Percentiles rank a stretch among this genome's conserved stretches.
phyloP scores from a whole-genome alignment of 2,329 filamentous ascomycete species.

The Aureobasidium sp. region DNA sequence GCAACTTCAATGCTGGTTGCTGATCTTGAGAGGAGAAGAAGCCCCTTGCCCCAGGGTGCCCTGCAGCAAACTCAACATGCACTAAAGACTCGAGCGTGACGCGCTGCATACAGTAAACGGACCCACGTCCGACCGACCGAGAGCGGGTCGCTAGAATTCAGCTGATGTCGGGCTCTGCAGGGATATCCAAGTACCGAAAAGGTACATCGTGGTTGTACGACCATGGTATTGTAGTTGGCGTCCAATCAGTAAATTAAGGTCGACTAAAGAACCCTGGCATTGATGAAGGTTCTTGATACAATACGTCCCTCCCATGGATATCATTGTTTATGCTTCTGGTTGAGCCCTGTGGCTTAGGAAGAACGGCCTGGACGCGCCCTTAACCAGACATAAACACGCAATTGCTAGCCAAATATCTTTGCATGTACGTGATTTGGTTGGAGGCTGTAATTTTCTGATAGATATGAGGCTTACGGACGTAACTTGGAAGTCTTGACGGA shows the following conservation, averaged over 20 bases:
- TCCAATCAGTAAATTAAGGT: not conserved
- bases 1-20: not conserved
- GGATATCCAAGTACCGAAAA: not conserved
- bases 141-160: not conserved
- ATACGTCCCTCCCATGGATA: not conserved
- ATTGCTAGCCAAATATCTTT: not conserved
- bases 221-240: not conserved
- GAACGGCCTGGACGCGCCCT: not conserved
- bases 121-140: not conserved
- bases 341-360: not conserved
- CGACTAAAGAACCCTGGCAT: not conserved
- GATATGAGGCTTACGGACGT: not conserved
- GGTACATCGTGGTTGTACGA: not conserved
- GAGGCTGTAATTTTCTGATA: not conserved
- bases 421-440: not conserved
- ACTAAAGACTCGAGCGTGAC: not conserved
- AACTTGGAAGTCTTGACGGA: not conserved
- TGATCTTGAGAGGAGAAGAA: not conserved
- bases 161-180: not conserved
- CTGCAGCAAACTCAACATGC: not conserved
- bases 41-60: not conserved
- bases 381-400: not conserved
- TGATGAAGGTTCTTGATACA: not conserved
- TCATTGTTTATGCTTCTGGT: not conserved
- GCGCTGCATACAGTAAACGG: not conserved